Evolutionary conservation across 257 asterid genomes (phyloP).

Genomic region (Anisodus tanguticus): DNA sequence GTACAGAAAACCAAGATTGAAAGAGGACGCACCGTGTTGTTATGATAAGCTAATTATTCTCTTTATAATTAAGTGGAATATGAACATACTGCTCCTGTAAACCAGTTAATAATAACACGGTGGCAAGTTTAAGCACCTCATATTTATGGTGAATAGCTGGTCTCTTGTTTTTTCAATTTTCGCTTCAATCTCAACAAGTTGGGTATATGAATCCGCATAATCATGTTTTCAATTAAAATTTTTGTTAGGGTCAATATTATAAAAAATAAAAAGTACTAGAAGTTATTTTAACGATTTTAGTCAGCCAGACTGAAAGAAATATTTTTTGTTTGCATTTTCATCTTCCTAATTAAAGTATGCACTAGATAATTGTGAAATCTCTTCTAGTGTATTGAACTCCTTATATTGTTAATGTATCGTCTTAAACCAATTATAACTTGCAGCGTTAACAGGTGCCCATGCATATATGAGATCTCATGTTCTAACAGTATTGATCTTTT

Average conservation of each 20-base stretch:
- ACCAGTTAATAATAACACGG: background rate
- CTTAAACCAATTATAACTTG: background rate
- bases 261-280: too few relatives aligned
- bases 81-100: background rate
- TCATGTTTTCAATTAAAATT: too few relatives aligned
- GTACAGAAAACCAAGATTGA: conserved; percentile 1
- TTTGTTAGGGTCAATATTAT: too few relatives aligned
- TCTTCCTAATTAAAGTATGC: background rate
- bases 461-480: background rate
- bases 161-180: too few relatives aligned
- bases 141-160: background rate
- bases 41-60: background rate
- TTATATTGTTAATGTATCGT: background rate
- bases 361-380: background rate
- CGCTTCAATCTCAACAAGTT: too few relatives aligned
- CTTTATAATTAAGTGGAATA: background rate
- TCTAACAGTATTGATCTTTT: background rate
- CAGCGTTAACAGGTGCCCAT: background rate
- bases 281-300: too few relatives aligned
- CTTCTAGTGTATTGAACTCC: background rate
- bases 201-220: too few relatives aligned
- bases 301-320: too few relatives aligned
- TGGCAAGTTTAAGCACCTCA: background rate
- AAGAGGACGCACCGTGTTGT: background rate
- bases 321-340: too few relatives aligned